phyloP scores from a whole-genome alignment of 2,329 filamentous ascomycete species.

The Zymoseptoria ardabiliae region DNA sequence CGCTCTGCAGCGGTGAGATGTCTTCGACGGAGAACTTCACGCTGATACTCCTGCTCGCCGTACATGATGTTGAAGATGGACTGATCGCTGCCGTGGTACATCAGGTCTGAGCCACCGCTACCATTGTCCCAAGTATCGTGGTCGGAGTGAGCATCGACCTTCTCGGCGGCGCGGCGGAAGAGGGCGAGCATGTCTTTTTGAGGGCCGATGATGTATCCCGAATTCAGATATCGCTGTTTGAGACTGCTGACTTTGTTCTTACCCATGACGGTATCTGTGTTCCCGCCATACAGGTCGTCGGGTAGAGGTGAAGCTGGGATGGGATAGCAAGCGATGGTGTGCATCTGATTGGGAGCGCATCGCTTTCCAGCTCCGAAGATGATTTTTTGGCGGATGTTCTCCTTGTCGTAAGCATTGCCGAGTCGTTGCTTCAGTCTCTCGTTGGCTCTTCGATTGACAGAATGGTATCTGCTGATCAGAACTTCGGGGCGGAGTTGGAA shows the following conservation, averaged over 20 bases:
- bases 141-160: slow-evolving; percentile 13
- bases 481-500: slow-evolving; percentile 20
- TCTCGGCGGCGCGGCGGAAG: slow-evolving; percentile 18
- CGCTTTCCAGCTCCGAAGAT: slow-evolving; percentile 50
- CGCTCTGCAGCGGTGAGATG: slow-evolving; percentile 10
- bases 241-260: slow-evolving; percentile 28
- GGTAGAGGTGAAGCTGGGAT: slow-evolving; percentile 47
- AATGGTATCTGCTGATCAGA: slow-evolving; percentile 18
- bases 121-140: slow-evolving; percentile 21
- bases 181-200: slow-evolving; percentile 19
- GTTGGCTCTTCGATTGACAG: slow-evolving; percentile 29
- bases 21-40: slow-evolving; percentile 21
- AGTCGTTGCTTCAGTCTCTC: slow-evolving; percentile 37
- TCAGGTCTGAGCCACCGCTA: slow-evolving; percentile 17
- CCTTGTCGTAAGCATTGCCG: slow-evolving; percentile 31
- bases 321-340: slow-evolving; percentile 44
- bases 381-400: slow-evolving; percentile 39
- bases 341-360: slow-evolving; percentile 39
- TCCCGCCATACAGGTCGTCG: slow-evolving; percentile 38
- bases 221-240: slow-evolving; percentile 22
- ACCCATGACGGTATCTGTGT: slow-evolving; percentile 28
- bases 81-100: slow-evolving; percentile 22
- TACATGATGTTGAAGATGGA: slow-evolving; percentile 23
- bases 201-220: slow-evolving; percentile 21
- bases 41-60: slow-evolving; percentile 26